Conservation (phyloP, 805 yeast species). For the Brettanomyces bruxellensis region DNA sequence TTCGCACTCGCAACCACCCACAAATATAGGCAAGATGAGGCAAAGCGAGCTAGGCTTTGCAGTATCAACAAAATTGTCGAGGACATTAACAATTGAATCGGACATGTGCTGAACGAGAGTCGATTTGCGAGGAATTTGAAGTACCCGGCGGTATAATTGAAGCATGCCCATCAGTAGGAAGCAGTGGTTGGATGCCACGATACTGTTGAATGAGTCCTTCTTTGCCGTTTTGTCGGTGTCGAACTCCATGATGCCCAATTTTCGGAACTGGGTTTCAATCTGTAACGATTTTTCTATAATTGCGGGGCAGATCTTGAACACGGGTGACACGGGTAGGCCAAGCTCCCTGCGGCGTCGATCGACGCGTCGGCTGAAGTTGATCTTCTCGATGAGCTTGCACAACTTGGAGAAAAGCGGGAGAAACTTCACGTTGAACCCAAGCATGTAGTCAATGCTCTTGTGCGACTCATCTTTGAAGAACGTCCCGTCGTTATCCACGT, state of each 20-base stretch:
- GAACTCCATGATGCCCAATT: conserved; percentile 14
- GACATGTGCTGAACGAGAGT: conserved; percentile 40
- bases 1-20: conserved; percentile 50
- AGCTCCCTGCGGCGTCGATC: conserved; percentile 1
- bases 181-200: conserved; percentile 40
- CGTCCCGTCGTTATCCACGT: conserved; percentile 13
- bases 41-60: conserved; percentile 43
- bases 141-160: conserved; percentile 48
- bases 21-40: conserved; percentile 43
- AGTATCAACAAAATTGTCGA: conserved; percentile 32
- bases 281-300: conserved; percentile 31
- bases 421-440: conserved; percentile 59
- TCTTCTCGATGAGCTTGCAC: conserved; percentile 28
- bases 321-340: background rate
- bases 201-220: conserved; percentile 13
- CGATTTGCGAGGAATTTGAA: conserved; percentile 37
- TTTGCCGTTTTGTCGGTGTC: conserved; percentile 3
- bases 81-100: conserved; percentile 27
- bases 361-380: conserved; percentile 12
- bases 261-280: conserved; percentile 24
- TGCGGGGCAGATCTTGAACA: conserved; percentile 7
- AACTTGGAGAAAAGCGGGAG: conserved; percentile 50
- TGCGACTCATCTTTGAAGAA: conserved; percentile 19
- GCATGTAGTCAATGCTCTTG: conserved; percentile 47
- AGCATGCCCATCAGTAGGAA: conserved; percentile 46